Percentiles rank a stretch among this genome's conserved stretches.
Conservation (phyloP, 192 early-diverging fungal genomes). For the Coemansia sp. region DNA sequence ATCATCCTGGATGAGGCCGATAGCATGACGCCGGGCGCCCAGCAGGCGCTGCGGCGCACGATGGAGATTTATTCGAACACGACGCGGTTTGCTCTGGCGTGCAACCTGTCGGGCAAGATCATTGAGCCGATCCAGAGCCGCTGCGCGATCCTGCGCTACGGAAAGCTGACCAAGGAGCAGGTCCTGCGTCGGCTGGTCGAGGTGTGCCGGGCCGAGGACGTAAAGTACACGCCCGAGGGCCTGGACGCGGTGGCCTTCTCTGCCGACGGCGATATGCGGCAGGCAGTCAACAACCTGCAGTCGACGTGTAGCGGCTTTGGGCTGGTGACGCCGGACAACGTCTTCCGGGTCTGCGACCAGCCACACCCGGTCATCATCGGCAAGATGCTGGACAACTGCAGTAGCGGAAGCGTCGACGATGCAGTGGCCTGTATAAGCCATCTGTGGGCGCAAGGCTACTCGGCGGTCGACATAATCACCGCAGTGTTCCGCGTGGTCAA, state of each 20-base stretch:
- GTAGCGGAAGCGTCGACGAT: slow-evolving; percentile 59
- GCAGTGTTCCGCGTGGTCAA: slow-evolving; percentile 91
- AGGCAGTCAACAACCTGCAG: slow-evolving; percentile 96
- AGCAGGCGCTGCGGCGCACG: slow-evolving; percentile 93
- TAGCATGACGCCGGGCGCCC: slow-evolving; percentile 94
- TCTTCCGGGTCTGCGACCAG: slow-evolving; percentile 96
- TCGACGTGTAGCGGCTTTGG: slow-evolving; percentile 83
- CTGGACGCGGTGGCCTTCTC: slow-evolving; percentile 92
- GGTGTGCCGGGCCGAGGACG: slow-evolving; percentile 78
- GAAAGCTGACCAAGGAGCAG: slow-evolving; percentile 71
- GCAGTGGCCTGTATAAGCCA: slow-evolving; percentile 63
- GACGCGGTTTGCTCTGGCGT: slow-evolving; percentile 94
- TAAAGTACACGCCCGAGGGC: slow-evolving; percentile 81
- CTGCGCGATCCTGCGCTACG: slow-evolving; percentile 87
- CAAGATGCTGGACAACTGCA: slow-evolving; percentile 68
- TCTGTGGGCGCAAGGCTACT: slow-evolving; percentile 83
- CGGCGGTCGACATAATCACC: slow-evolving; percentile 83
- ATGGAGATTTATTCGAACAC: slow-evolving; percentile 98
- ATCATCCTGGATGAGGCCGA: slow-evolving; percentile 99
- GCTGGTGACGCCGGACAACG: slow-evolving; percentile 79
- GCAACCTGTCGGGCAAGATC: slow-evolving; percentile 94
- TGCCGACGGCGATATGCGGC: slow-evolving; percentile 97
- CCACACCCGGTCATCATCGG: slow-evolving; percentile 82
- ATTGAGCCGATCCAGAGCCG: slow-evolving; percentile 97
- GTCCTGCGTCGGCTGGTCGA: slow-evolving; percentile 74